Percentiles rank a stretch among this genome's conserved stretches.
Evolutionary conservation across 805 yeast species (phyloP).

Genomic region (Sungouiozyma intestinalis): DNA sequence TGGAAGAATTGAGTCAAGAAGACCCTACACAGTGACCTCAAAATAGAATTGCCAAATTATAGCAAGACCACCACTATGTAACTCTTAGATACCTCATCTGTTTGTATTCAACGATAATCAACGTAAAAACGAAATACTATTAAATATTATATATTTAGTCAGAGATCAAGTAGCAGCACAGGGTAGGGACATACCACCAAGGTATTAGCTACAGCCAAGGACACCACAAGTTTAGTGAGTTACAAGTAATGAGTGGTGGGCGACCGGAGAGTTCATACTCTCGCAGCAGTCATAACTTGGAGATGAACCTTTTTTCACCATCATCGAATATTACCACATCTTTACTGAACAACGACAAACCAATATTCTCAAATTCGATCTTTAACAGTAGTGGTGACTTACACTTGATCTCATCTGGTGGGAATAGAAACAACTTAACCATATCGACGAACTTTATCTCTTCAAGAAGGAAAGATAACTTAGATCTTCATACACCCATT

Average conservation of each 20-base stretch:
- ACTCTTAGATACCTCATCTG: too few species aligned
- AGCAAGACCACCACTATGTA: too few species aligned
- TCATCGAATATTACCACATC: background rate
- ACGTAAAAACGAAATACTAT: too few species aligned
- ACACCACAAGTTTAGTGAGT: background rate
- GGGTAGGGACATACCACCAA: conserved; percentile 1
- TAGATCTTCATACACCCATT: conserved; percentile 17
- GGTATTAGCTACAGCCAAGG: too few species aligned
- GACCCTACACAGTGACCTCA: too few species aligned
- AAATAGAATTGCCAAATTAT: too few species aligned
- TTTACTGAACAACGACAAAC: background rate
- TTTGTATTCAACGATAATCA: too few species aligned
- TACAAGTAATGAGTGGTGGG: background rate
- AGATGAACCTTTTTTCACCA: background rate
- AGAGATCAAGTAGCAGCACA: too few species aligned
- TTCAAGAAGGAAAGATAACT: conserved; percentile 18
- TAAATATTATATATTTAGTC: too few species aligned
- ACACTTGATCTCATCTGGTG: conserved; percentile 6
- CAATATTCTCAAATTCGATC: conserved; percentile 1
- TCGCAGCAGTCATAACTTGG: background rate
- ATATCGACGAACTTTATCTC: conserved; percentile 28
- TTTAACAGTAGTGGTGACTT: conserved; percentile 2
- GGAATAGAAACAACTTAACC: conserved; percentile 19
- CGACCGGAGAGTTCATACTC: background rate
- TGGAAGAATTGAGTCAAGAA: background rate